phyloP scores from a whole-genome alignment of 1,284 basidiomycete genomes.

The Leccinum fuscescens region DNA sequence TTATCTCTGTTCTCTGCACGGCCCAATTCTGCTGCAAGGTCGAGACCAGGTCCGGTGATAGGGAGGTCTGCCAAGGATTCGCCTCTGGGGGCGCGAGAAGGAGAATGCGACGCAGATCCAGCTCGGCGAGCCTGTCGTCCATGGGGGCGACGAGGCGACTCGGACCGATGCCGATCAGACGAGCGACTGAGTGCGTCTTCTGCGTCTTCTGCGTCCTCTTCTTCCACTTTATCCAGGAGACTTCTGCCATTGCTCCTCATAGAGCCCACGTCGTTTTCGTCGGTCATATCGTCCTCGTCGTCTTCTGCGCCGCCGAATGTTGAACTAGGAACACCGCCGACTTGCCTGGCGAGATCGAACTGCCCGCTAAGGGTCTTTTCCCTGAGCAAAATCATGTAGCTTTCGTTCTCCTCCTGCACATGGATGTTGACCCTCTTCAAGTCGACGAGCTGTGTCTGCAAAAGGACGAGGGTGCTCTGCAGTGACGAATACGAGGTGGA shows the following conservation, averaged over 20 bases:
- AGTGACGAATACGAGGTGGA: slow-evolving; percentile 77
- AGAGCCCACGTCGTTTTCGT: slow-evolving; percentile 50
- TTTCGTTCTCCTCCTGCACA: slow-evolving; percentile 90
- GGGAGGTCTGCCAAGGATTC: slow-evolving; percentile 79
- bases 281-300: slow-evolving; percentile 48
- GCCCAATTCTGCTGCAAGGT: slow-evolving; percentile 87
- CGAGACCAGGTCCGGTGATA: slow-evolving; percentile 82
- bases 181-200: slow-evolving; percentile 32
- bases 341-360: slow-evolving; percentile 70
- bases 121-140: slow-evolving; percentile 53
- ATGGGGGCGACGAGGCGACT: slow-evolving; percentile 43
- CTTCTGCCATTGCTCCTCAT: slow-evolving; percentile 55
- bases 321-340: slow-evolving; percentile 50
- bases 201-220: slow-evolving; percentile 41
- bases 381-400: slow-evolving; percentile 87
- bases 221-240: slow-evolving; percentile 56
- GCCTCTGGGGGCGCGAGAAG: slow-evolving; percentile 47
- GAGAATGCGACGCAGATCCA: slow-evolving; percentile 50
- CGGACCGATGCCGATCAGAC: slow-evolving; percentile 38
- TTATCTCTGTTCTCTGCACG: slow-evolving; percentile 82
- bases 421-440: slow-evolving; percentile 79
- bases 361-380: slow-evolving; percentile 88
- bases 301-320: slow-evolving; percentile 42
- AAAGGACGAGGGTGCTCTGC: slow-evolving; percentile 71
- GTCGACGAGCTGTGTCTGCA: slow-evolving; percentile 75